These are phyloP conservation scores for Eimeria sp. DNA, from an alignment of 169 alveolate genomes.

Conservation along the genomic window DNA sequence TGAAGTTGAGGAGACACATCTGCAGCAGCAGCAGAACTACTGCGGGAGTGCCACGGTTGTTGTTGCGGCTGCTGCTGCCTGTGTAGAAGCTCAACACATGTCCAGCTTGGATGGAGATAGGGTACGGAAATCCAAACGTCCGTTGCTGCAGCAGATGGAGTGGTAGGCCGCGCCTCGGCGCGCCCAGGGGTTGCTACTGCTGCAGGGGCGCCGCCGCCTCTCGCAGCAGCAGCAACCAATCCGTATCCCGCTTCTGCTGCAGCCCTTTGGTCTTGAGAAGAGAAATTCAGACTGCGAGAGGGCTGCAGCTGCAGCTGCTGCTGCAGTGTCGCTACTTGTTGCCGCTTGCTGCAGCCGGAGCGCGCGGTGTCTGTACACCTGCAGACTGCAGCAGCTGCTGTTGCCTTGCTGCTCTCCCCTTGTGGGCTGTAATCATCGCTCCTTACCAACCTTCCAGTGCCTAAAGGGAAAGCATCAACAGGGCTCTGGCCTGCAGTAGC, in stretches of 20 bases:
- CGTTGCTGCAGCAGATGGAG: slow-evolving; percentile 54
- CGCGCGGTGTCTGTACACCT: neutral
- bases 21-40: neutral
- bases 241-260: slow-evolving; percentile 40
- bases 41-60: neutral
- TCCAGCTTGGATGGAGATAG: neutral
- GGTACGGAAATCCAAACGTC: slow-evolving; percentile 42
- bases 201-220: neutral
- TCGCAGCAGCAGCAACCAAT: neutral
- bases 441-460: neutral
- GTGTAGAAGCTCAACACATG: neutral
- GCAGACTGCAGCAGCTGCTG: slow-evolving; percentile 21
- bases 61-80: slow-evolving; percentile 34
- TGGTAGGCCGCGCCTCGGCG: neutral
- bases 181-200: neutral
- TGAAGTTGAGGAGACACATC: slow-evolving; percentile 43
- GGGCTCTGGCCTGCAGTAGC: slow-evolving; percentile 33
- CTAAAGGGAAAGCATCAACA: slow-evolving; percentile 22
- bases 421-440: slow-evolving; percentile 36
- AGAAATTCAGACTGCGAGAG: neutral
- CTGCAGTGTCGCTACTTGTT: slow-evolving; percentile 45
- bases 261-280: neutral
- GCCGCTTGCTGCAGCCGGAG: slow-evolving; percentile 63
- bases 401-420: slow-evolving; percentile 32
- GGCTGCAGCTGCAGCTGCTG: slow-evolving; percentile 69